Base-by-base conservation (phyloP, 2,329 filamentous ascomycete species). In the Colletotrichum lini region DNA sequence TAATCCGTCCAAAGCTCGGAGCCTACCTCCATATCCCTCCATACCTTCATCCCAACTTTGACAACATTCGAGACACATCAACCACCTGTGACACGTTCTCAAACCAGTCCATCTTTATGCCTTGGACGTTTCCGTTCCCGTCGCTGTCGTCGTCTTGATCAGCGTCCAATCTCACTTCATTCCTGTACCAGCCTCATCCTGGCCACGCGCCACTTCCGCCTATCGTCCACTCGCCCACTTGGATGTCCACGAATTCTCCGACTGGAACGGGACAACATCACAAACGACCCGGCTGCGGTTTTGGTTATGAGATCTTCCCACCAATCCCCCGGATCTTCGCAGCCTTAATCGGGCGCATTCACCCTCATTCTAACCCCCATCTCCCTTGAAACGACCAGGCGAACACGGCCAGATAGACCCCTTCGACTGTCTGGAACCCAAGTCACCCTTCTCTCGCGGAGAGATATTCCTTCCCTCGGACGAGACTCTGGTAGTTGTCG, bases 1-100 rank as follows among this genome's bases (percentile, higher is more conserved):
- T 72, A 72, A 72, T 68, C 65, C 54, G n/a, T 54, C n/a, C 13
- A 62, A 21, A 58, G 69, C 69, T 72, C 69, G 69, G 69, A 72
- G 42, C 69, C 65, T 64, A 58, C 50, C 69, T 68, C 50, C 59
- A 54, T 72, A 38, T 38, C 35, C 35, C 8, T 38, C 9, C 35
- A 38, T 64, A 58, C 50, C 69, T 68, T 56, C 59, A 54, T 72
- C 65, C 58, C 59, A 72, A 64, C 59, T 69, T 65, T 59, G 69
- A 72, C 65, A 30, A 53, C 65, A 69, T 59, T 52, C 66, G 69
- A 72, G 53, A 69, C 69, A 72, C 69, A 72, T 60, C 53, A 54
- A 50, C 59, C 69, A 59, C 59, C 65, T 72, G 69, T 72, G 53
- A 72, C 65, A 69, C 53, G 63, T 23, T 71, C 65, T 58, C 65